Evolutionary conservation across 805 yeast species (phyloP), one percentile per base, ranked within the genome.

Genomic region (Metschnikowia amazonensis): DNA sequence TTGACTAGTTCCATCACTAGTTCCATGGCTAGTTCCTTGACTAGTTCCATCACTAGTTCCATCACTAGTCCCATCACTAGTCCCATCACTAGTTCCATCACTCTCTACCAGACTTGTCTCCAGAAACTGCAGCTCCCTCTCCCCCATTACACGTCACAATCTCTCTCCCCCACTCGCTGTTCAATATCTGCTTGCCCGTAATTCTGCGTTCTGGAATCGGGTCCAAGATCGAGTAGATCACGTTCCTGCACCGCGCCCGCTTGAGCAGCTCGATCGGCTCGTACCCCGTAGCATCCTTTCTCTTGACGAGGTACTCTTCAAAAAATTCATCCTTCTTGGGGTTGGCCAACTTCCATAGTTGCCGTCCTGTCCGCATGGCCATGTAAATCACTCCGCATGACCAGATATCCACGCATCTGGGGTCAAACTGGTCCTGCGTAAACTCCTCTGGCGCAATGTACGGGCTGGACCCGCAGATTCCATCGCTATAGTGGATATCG

Each of bases 161-260:
- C 61, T 88, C 95, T 48, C 97, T 72, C 0, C 95, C 96, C 98
- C 98, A 92, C 65, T 94, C 98, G 62, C 94, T 84, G 60, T 86
- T 89, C 60, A 94, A 70, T 23, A 90, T 80, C 66, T 92, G 97
- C 56, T 80, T 80, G 11, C 95, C 95, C 21, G 86, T 90, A 52
- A 94, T 86, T 62, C 98, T 77, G 56, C 97, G 76, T 11, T 76
- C 70, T 3, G 99, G 95, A 28, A 84, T 81, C 1, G 99, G 99
- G 61, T 94, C 98, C 55, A 94, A 70, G 45, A 94, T 86, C 17
- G 96, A 87, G 63, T 92, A 92, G 47, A 94, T 85, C 33, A 92
- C 98, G 59, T 92, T 92, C 43, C 96, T 74, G 62, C 98, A 90
- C 56, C 95, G 74, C 1, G 95, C 90, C 31, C 96, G 72, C 59